Evolutionary conservation across 352 stramenopile species (phyloP), one percentile per base, ranked within the genome.

Genomic region (Salisapilia sapeloensis): DNA sequence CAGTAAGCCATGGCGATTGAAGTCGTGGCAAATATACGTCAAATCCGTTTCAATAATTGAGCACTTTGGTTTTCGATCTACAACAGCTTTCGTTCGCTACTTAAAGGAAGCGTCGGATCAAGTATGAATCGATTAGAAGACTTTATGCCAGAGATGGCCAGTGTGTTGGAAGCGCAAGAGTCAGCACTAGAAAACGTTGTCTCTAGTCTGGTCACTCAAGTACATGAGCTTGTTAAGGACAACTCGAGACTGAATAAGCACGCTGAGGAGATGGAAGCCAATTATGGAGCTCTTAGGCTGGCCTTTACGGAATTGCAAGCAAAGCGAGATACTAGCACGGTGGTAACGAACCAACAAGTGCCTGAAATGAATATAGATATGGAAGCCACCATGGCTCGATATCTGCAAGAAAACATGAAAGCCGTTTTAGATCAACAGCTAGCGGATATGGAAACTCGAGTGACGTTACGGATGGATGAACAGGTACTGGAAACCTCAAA

Each of bases 111-210:
- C n/a, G n/a, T n/a, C n/a, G n/a, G n/a, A n/a, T n/a, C n/a, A 33
- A 33, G 29, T 8, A 83, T 83, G 67, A 67, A 56, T 38, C 40
- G 48, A 30, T 54, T 83, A 18, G 67, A 76, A 35, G 60, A 78
- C 35, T 36, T 78, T 25, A 51, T 83, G 40, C 67, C 63, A 17
- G 63, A 67, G 30, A 64, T 83, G 48, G 61, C 48, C 28, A 59
- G 57, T 30, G 54, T 80, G 19, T 56, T 83, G 31, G 53, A 48
- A 0, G 56, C 63, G 10, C 67, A 83, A 46, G 67, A 83, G 40
- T 48, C 33, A n/a, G 48, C 67, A 8, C 35, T 80, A 15, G 61
- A 48, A 32, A 72, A 58, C 20, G 58, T 64, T 9, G 48, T 82
- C 28, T 35, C 46, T 11, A 51, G 62, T 11, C 44, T 82, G 29